phyloP scores from a whole-genome alignment of 2,329 filamentous ascomycete species.

The Botrytis tulipae region DNA sequence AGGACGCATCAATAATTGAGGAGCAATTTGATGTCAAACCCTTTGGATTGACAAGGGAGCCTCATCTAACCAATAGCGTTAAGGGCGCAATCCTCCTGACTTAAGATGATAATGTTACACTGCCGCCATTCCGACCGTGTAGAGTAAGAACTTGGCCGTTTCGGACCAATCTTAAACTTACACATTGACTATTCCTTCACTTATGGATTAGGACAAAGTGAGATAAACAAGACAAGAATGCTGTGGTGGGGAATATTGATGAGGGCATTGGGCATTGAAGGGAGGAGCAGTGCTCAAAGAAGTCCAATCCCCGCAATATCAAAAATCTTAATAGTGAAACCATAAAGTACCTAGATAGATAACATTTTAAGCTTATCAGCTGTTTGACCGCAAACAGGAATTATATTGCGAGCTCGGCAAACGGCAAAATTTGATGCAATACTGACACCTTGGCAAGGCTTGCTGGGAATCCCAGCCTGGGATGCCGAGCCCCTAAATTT shows the following conservation, averaged over 20 bases:
- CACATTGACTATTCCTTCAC: background rate
- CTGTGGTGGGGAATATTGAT: background rate
- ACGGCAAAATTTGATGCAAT: background rate
- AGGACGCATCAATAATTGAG: background rate
- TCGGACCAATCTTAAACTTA: background rate
- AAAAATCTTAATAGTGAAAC: background rate
- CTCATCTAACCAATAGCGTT: constrained; percentile 1
- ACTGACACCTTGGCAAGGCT: background rate
- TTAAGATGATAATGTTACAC: background rate
- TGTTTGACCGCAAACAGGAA: background rate
- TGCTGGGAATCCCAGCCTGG: background rate
- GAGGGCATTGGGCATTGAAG: background rate
- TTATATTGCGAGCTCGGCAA: background rate
- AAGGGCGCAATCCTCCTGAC: background rate
- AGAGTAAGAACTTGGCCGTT: background rate
- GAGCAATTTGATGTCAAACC: background rate
- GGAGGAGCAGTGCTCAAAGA: background rate
- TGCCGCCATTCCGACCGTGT: background rate
- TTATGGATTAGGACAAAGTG: background rate
- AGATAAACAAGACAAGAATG: background rate
- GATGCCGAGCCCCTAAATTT: background rate
- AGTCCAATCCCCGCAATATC: background rate
- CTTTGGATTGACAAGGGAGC: background rate
- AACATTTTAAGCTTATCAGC: background rate
- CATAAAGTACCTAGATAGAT: background rate